These are phyloP conservation scores for Sporisorium sorghi DNA, from an alignment of 1,284 basidiomycete species.

Conservation along the genomic window DNA sequence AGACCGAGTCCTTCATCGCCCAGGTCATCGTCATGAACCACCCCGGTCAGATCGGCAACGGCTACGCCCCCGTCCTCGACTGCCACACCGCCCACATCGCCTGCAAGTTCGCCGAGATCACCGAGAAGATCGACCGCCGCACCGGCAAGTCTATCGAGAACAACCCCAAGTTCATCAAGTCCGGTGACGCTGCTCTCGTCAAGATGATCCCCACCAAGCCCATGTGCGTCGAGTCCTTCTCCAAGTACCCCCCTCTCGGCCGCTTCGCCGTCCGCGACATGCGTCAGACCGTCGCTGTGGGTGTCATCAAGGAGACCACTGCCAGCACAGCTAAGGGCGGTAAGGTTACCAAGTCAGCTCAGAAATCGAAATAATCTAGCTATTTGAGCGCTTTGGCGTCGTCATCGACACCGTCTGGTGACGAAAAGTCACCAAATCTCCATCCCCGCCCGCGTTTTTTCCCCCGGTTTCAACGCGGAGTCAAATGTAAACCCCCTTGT, in stretches of 20 bases:
- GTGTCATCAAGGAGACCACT: conserved; percentile 83
- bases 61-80: conserved; percentile 97
- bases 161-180: conserved; percentile 86
- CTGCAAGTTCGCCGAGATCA: conserved; percentile 97
- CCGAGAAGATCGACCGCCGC: conserved; percentile 97
- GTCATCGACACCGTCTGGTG: no score
- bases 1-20: conserved; percentile 98
- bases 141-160: conserved; percentile 91
- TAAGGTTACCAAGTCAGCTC: conserved; percentile 90
- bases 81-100: conserved; percentile 99
- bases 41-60: conserved; percentile 99
- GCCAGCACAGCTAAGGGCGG: conserved; percentile 58
- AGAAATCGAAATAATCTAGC: conserved; percentile 75
- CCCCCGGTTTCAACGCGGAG: conserved; percentile 36
- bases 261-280: conserved; percentile 81
- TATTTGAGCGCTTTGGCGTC: no score
- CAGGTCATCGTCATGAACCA: conserved; percentile 99
- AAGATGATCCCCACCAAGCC: conserved; percentile 97
- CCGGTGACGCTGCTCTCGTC: conserved; percentile 83
- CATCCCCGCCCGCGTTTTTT: conserved; percentile 30
- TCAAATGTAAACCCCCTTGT: conserved; percentile 36
- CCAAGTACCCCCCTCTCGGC: conserved; percentile 98
- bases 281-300: conserved; percentile 76
- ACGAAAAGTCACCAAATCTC: no score
- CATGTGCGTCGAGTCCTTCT: conserved; percentile 98